phyloP scores from a whole-genome alignment of 1,284 basidiomycete genomes.

The Lignosus rhinocerotis region DNA sequence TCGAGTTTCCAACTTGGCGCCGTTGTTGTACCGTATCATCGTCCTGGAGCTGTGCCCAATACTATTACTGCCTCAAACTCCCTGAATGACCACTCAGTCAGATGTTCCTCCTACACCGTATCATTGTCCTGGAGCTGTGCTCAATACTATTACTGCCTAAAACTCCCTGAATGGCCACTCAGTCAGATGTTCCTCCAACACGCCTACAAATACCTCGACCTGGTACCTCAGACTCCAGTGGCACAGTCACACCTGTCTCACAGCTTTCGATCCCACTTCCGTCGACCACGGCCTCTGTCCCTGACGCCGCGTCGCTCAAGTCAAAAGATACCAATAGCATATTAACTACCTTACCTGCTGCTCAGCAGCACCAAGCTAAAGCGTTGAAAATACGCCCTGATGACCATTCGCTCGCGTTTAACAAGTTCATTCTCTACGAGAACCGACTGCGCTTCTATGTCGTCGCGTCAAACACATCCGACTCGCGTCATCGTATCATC shows the following conservation, averaged over 20 bases:
- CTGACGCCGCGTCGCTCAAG: conserved; percentile 18
- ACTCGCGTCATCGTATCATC: conserved; percentile 84
- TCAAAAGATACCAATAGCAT: conserved; percentile 24
- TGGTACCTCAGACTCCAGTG: conserved; percentile 24
- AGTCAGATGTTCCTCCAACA: not conserved
- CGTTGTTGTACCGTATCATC: not conserved
- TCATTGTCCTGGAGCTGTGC: not conserved
- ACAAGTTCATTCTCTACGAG: conserved; percentile 92
- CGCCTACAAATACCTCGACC: conserved; percentile 10
- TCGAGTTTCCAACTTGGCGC: not conserved
- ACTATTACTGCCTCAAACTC: too few relatives aligned
- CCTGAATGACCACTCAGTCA: conserved; percentile 3
- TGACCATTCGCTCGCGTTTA: conserved; percentile 50
- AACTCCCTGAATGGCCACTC: conserved; percentile 2
- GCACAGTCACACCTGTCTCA: conserved; percentile 28
- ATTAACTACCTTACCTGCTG: conserved; percentile 10
- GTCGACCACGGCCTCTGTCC: conserved; percentile 5
- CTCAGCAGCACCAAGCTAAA: conserved; percentile 11
- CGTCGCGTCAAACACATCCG: conserved; percentile 83
- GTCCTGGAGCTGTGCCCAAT: not conserved
- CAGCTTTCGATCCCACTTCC: conserved; percentile 20
- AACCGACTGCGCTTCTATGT: conserved; percentile 87
- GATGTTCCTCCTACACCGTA: not conserved
- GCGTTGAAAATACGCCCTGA: conserved; percentile 7
- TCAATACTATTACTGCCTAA: too few relatives aligned